A percentile compares a stretch with the other conserved stretches of the same genome.
phyloP scores from a whole-genome alignment of 2,329 filamentous ascomycete species.

The Bisporella sp. region DNA sequence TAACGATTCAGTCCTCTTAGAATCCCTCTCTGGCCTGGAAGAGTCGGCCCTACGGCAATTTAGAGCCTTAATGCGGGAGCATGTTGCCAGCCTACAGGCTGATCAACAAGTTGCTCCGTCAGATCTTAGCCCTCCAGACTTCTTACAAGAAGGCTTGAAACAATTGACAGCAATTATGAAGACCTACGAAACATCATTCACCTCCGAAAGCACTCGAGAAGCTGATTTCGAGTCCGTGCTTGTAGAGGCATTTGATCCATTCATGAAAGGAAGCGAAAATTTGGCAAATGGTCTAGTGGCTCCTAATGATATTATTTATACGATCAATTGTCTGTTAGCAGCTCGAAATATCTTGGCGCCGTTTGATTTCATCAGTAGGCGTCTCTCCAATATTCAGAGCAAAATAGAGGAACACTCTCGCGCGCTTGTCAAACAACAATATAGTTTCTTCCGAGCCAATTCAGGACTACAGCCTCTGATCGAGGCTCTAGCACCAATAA shows the following conservation, averaged over 20 bases:
- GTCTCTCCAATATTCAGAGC: slow-evolving; percentile 47
- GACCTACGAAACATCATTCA: slow-evolving; percentile 77
- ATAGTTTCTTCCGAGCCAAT: slow-evolving; percentile 62
- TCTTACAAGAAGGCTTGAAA: slow-evolving; percentile 73
- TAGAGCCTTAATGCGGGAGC: slow-evolving; percentile 71
- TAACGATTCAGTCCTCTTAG: slow-evolving; percentile 58
- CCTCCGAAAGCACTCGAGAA: slow-evolving; percentile 49
- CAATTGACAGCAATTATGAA: slow-evolving; percentile 74
- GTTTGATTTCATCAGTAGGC: slow-evolving; percentile 57
- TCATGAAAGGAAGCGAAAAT: slow-evolving; percentile 66
- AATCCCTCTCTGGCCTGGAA: slow-evolving; percentile 62
- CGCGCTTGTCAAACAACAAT: slow-evolving; percentile 61
- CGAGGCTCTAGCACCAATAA: slow-evolving; percentile 37
- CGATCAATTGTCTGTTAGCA: slow-evolving; percentile 62
- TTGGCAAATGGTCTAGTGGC: slow-evolving; percentile 54
- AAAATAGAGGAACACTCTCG: slow-evolving; percentile 47
- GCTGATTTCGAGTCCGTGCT: slow-evolving; percentile 70
- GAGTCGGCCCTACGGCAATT: slow-evolving; percentile 77
- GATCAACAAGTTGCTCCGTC: slow-evolving; percentile 63
- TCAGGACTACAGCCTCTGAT: slow-evolving; percentile 68
- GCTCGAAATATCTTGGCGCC: slow-evolving; percentile 47
- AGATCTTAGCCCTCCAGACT: slow-evolving; percentile 73
- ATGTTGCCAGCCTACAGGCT: slow-evolving; percentile 65
- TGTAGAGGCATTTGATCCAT: slow-evolving; percentile 77
- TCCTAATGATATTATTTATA: slow-evolving; percentile 60